Base-by-base conservation (phyloP, 352 stramenopile genomes). In the Phytophthora hybrid region DNA sequence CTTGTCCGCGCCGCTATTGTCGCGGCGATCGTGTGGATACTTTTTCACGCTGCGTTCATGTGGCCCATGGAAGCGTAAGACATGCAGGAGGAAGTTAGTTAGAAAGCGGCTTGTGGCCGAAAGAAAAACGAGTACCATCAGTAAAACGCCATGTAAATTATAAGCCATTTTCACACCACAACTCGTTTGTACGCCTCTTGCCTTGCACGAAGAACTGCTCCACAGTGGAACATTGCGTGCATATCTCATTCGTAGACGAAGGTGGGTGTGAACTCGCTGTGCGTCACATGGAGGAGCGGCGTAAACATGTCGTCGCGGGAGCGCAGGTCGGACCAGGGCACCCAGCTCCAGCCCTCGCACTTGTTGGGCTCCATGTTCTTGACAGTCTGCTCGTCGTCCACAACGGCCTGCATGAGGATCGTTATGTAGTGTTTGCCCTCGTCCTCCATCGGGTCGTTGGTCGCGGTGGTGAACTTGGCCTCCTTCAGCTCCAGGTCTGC, bases 401-500 rank as follows among this genome's bases (percentile, higher is more conserved):
- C 83, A 3, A 61, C 61, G 3, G 88, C 87, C 55, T 94, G 85
- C 84, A 94, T 92, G 58, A 95, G 87, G 68, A 96, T 92, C 49
- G 89, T 96, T 60, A 94, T 93, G 78, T 94, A 96, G 73, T 96
- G 89, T 64, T 94, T 95, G 67, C 71, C 81, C 66, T 94, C 85
- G 61, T 92, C 79, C 66, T 91, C 77, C 87, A 94, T 96, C 7
- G 80, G 81, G 71, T 96, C 89, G 73, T 96, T 96, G 10, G 89
- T 96, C 55, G 92, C 85, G 53, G 89, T 91, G 18, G 85, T 80
- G 60, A 96, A 92, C 57, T 60, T 80, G 37, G 78, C 72, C 44
- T 70, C 68, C 13, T 78, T 74, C 46, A 96, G 58, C 55, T 93
- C 82, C 31, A 96, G 61, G 66, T 94, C 83, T 92, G 69, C 19